Evolutionary conservation across 306 rosid genomes (phyloP), one percentile per base, ranked within the genome.

Genomic region (Crotalaria pallida): DNA sequence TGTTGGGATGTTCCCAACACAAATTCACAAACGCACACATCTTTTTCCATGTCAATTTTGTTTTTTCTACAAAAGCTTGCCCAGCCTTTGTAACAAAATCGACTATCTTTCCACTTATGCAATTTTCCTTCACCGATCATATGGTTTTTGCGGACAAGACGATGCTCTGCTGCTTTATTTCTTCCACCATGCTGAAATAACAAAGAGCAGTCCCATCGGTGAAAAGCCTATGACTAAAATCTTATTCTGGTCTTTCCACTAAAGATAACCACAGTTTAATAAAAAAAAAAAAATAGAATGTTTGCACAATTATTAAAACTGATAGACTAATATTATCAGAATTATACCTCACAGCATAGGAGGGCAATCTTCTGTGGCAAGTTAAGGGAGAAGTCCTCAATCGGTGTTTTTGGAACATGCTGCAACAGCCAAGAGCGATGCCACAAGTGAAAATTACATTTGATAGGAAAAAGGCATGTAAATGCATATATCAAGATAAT

Each of bases 1-100:
- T 31, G 36, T 11, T 2, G 47, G 10, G 44, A 49, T 19, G 50
- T 59, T 2, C 23, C 44, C 47, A 61, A 1, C 23, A 71, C 18
- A n/a, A 81, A 6, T 52, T 81, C 84, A 45, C 79, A 81, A 7
- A 76, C 7, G 75, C 75, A 76, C 7, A 0, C 18, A 58, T 76
- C 75, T 51, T 9, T 64, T 2, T 3, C n/a, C 36, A 36, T 9
- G 12, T 23, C 10, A 0, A 81, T 76, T 13, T 33, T 40, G 65
- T 66, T 62, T 33, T 11, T 55, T 63, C 51, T 61, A 5, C 69
- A n/a, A 55, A 79, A 61, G 1, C 3, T 4, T 6, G 0, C 1
- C 83, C 80, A 79, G 21, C 69, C 77, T 7, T 0, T 17, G 7
- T 74, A 18, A n/a, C n/a, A 18, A 4, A 62, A 12, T 12, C 80